Conservation (phyloP, 2,329 filamentous ascomycete species). For the Alternaria longipes region DNA sequence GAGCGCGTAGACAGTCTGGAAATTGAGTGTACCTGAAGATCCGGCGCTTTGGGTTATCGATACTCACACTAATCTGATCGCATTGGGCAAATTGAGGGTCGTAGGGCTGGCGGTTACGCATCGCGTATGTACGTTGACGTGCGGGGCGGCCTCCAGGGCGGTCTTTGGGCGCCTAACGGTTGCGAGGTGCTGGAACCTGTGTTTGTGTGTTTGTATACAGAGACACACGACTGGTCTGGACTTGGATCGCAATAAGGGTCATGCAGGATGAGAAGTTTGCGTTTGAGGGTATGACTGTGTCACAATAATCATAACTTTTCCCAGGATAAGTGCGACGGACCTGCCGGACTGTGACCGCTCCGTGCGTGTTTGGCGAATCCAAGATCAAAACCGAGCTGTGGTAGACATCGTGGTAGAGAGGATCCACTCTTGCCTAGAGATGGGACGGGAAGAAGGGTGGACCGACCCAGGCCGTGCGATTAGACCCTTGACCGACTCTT, state of each 20-base stretch:
- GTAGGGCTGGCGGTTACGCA: conserved; percentile 45
- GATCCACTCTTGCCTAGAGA: not conserved
- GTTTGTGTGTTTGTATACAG: conserved; percentile 30
- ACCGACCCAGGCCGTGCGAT: conserved; percentile 6
- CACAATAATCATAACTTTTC: not conserved
- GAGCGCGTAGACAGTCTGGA: conserved; percentile 33
- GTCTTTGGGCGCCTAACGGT: conserved; percentile 40
- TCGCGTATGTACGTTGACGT: conserved; percentile 21
- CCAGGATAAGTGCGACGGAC: not conserved
- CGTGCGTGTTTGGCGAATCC: conserved; percentile 14
- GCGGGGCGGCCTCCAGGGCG: conserved; percentile 30
- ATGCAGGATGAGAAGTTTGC: conserved; percentile 4
- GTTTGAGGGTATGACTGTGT: conserved; percentile 11
- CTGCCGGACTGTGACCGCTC: conserved; percentile 15
- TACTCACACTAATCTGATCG: conserved; percentile 5
- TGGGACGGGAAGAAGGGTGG: conserved; percentile 8
- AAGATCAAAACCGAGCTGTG: conserved; percentile 5
- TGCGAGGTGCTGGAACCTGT: conserved; percentile 20
- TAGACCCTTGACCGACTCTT: conserved; percentile 1
- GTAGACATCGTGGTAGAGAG: conserved; percentile 2
- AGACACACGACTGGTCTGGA: conserved; percentile 16
- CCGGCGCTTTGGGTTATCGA: conserved; percentile 26
- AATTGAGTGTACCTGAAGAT: conserved; percentile 29
- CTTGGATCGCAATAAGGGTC: conserved; percentile 8
- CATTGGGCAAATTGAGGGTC: conserved; percentile 17